phyloP scores from a whole-genome alignment of 352 stramenopile species.

The Elongisporangium anandrum region DNA sequence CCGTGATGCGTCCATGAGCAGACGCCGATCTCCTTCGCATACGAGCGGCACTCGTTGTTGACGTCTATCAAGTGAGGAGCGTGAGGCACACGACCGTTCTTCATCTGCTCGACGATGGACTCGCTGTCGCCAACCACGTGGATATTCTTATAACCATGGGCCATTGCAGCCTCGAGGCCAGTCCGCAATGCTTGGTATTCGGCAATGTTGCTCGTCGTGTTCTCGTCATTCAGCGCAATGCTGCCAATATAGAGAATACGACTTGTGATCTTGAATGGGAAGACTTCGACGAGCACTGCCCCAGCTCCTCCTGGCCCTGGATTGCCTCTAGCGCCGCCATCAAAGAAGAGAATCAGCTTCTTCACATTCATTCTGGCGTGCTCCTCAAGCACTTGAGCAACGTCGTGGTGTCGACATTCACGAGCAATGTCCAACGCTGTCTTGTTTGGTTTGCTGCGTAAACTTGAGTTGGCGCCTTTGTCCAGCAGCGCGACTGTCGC shows the following conservation, averaged over 20 bases:
- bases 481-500: background rate
- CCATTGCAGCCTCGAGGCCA: background rate
- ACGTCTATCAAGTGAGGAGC: background rate
- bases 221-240: background rate
- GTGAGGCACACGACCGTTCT: background rate
- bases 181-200: background rate
- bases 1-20: too few species aligned
- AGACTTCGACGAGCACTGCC: background rate
- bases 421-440: background rate
- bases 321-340: background rate
- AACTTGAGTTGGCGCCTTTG: background rate
- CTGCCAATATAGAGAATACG: background rate
- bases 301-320: background rate
- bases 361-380: background rate
- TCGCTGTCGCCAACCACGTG: background rate
- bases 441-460: background rate
- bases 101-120: background rate
- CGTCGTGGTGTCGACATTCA: background rate
- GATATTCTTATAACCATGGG: background rate
- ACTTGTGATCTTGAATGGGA: background rate
- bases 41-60: too few species aligned
- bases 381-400: background rate
- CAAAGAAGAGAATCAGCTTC: background rate
- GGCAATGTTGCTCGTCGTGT: background rate
- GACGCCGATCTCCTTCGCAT: too few species aligned